These are phyloP conservation scores for Guadua angustifolia DNA, from an alignment of 176 grass and related monocot genomes.

Conservation along the genomic window DNA sequence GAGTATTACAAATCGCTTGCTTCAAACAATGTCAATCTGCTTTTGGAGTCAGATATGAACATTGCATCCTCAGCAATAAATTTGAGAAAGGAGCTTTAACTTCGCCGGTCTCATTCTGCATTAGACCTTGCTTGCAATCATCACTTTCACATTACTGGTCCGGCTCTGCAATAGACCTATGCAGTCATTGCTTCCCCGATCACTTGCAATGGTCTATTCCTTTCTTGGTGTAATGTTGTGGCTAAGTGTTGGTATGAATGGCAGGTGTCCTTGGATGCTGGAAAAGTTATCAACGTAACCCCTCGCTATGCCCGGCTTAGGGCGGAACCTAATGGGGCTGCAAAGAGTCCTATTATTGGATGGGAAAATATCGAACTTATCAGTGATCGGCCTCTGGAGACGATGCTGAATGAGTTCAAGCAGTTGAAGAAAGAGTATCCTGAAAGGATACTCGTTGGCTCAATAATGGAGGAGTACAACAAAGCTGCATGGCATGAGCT, in stretches of 20 bases:
- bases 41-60: conserved; percentile 21
- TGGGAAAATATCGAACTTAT: conserved; percentile 99
- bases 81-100: conserved; percentile 4
- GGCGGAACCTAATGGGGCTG: conserved; percentile 77
- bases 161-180: neutral
- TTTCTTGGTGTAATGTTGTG: conserved; percentile 3
- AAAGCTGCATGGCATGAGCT: conserved; percentile 97
- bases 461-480: conserved; percentile 98
- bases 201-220: neutral
- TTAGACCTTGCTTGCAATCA: neutral
- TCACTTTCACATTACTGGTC: conserved; percentile 32
- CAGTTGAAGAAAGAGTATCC: conserved; percentile 91
- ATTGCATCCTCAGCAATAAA: neutral
- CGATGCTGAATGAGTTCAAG: conserved; percentile 92
- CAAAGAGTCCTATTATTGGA: conserved; percentile 83
- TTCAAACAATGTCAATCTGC: neutral
- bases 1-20: conserved; percentile 3
- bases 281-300: conserved; percentile 96
- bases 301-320: conserved; percentile 87
- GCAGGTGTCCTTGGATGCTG: conserved; percentile 90
- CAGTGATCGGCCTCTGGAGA: conserved; percentile 90
- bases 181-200: conserved; percentile 23
- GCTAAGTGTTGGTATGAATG: conserved; percentile 34
- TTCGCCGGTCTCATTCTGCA: neutral
- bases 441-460: conserved; percentile 92